A percentile compares a stretch with the other conserved stretches of the same genome.
Conservation (phyloP, 2,329 filamentous ascomycete genomes). For the Verticillium zaregamsianum region DNA sequence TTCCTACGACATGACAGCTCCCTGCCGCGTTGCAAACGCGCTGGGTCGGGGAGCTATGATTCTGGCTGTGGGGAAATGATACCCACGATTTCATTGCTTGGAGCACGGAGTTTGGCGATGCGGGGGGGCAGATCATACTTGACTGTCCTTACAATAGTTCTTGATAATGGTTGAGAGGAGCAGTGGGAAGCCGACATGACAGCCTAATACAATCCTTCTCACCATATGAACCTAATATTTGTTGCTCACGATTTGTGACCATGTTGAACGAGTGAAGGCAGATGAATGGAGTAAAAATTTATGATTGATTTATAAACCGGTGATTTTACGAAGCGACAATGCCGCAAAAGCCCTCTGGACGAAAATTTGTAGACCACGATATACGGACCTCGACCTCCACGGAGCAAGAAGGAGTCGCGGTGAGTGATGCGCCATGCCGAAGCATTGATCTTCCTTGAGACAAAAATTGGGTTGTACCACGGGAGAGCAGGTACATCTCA, state of each 20-base stretch:
- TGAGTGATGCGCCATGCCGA: slow-evolving; percentile 7
- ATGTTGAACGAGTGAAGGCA: too few species aligned
- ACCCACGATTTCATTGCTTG: neutral
- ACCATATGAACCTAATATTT: too few species aligned
- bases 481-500: slow-evolving; percentile 4
- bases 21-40: neutral
- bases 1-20: neutral
- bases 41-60: too few species aligned
- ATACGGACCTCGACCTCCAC: slow-evolving; percentile 6
- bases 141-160: neutral
- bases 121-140: neutral
- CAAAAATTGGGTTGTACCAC: slow-evolving; percentile 8
- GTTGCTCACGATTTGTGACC: too few species aligned
- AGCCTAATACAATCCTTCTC: neutral
- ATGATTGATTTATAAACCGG: neutral
- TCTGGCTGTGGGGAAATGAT: neutral
- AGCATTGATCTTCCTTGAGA: slow-evolving; percentile 5
- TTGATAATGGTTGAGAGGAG: neutral
- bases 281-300: neutral
- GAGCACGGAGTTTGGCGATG: neutral
- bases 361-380: slow-evolving; percentile 1
- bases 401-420: slow-evolving; percentile 2
- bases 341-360: too few species aligned
- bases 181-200: neutral
- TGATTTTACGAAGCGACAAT: too few species aligned